These are phyloP conservation scores for Aspergillus sp. DNA, from an alignment of 2,329 filamentous ascomycete species.

Conservation along the genomic window DNA sequence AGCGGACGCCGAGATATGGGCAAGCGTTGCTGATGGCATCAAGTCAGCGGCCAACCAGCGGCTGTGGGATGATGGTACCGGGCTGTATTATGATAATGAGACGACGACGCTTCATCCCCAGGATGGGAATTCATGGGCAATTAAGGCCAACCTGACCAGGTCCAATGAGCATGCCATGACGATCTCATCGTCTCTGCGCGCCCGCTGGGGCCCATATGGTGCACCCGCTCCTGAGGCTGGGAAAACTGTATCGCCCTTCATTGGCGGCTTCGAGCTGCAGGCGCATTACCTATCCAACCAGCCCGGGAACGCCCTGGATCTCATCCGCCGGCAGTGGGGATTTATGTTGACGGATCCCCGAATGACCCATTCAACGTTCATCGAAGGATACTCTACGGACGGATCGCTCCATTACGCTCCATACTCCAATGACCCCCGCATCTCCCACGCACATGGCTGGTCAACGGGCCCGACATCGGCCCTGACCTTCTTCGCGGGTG, in stretches of 20 bases:
- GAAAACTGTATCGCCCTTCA: conserved; percentile 35
- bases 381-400: conserved; percentile 41
- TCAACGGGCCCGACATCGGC: conserved; percentile 40
- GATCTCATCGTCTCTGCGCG: conserved; percentile 30
- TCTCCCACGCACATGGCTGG: conserved; percentile 45
- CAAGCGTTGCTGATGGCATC: conserved; percentile 9
- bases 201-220: conserved; percentile 38
- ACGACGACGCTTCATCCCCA: conserved; percentile 21
- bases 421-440: conserved; percentile 40
- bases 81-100: conserved; percentile 22
- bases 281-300: conserved; percentile 34
- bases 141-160: conserved; percentile 24
- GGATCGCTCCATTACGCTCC: conserved; percentile 42
- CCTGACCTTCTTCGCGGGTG: conserved; percentile 35
- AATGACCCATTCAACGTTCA: conserved; percentile 46
- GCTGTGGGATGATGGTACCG: conserved; percentile 16
- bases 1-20: conserved; percentile 11
- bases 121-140: conserved; percentile 31
- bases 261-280: conserved; percentile 35
- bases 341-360: conserved; percentile 48
- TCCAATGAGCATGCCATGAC: conserved; percentile 13
- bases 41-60: conserved; percentile 17
- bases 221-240: conserved; percentile 36
- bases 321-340: conserved; percentile 42
- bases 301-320: conserved; percentile 31